Evolutionary conservation across 2,329 filamentous ascomycete genomes (phyloP), one percentile per base, ranked within the genome.

Genomic region (Colletotrichum scovillei): DNA sequence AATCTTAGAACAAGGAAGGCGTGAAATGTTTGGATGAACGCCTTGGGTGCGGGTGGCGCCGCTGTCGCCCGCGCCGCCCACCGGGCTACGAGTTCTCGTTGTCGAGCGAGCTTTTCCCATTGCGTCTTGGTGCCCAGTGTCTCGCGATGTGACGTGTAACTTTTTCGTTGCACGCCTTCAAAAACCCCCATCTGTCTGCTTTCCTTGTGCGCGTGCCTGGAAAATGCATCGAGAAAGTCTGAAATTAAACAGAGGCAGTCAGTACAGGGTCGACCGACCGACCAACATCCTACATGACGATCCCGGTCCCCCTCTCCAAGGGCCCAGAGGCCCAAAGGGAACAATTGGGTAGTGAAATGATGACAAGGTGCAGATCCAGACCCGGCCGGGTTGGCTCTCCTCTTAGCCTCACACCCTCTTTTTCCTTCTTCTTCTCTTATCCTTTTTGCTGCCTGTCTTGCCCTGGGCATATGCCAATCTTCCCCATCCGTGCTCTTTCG

Each of bases 21-120:
- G 3, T 30, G 19, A 55, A 55, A 24, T 28, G 16, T 11, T 26
- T 62, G 11, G 53, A 70, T 49, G 65, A 22, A 46, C 38, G 42
- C 49, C 14, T 28, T 57, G 16, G 16, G 24, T 63, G 59, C 70
- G 70, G 70, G 70, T 73, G 66, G 66, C 70, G 70, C 70, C 70
- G 70, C 55, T 69, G 65, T 58, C 52, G 59, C 38, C 28, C 46
- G 32, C 65, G 49, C 42, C n/a, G 57, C 46, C 28, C 4, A 38
- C 63, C 46, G 24, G 30, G 14, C 49, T 22, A n/a, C 14, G 4
- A 24, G 49, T 60, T 42, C 30, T 56, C 30, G 14, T n/a, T 26
- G 8, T 35, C 49, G 32, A 42, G 52, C 30, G 49, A 55, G 63
- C 49, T 9, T 28, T 35, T 26, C 28, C 28, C 32, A 11, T 56